These are phyloP conservation scores for Chaetomidium leptoderma DNA, from an alignment of 495 filamentous ascomycete genomes.

Conservation along the genomic window DNA sequence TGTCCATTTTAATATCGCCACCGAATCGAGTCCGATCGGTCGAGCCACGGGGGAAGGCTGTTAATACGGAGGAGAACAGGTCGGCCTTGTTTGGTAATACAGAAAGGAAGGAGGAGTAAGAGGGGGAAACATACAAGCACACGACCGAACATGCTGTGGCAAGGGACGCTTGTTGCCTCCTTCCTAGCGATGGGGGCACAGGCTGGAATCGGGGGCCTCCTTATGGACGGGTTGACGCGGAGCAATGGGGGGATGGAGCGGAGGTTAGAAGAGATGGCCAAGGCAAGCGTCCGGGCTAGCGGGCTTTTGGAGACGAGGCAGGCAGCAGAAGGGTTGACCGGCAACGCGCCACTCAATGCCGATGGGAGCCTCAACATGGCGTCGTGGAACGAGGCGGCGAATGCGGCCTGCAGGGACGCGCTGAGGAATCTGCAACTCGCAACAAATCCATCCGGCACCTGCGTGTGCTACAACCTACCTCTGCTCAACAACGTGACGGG, in stretches of 20 bases:
- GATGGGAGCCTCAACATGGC: slow-evolving; percentile 40
- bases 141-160: slow-evolving; percentile 29
- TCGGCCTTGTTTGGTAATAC: background rate
- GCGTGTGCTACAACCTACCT: slow-evolving; percentile 73
- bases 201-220: slow-evolving; percentile 25
- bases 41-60: slow-evolving; percentile 22
- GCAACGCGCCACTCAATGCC: slow-evolving; percentile 25
- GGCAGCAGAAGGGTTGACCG: slow-evolving; percentile 1
- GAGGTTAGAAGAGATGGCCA: slow-evolving; percentile 29
- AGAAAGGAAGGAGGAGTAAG: slow-evolving; percentile 13
- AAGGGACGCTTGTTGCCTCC: slow-evolving; percentile 25
- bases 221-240: slow-evolving; percentile 27
- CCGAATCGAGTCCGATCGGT: slow-evolving; percentile 8
- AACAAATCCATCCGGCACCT: slow-evolving; percentile 65
- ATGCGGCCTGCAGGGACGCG: slow-evolving; percentile 48
- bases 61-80: slow-evolving; percentile 12
- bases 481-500: slow-evolving; percentile 58
- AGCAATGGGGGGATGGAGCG: slow-evolving; percentile 21
- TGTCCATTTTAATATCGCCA: background rate
- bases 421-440: slow-evolving; percentile 46
- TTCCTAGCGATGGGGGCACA: slow-evolving; percentile 30
- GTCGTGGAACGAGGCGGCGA: slow-evolving; percentile 51
- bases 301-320: slow-evolving; percentile 25
- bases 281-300: slow-evolving; percentile 18
- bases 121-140: slow-evolving; percentile 19